Conservation (phyloP, 768 basidiomycete species). For the Pleurotus citrinopileatus region DNA sequence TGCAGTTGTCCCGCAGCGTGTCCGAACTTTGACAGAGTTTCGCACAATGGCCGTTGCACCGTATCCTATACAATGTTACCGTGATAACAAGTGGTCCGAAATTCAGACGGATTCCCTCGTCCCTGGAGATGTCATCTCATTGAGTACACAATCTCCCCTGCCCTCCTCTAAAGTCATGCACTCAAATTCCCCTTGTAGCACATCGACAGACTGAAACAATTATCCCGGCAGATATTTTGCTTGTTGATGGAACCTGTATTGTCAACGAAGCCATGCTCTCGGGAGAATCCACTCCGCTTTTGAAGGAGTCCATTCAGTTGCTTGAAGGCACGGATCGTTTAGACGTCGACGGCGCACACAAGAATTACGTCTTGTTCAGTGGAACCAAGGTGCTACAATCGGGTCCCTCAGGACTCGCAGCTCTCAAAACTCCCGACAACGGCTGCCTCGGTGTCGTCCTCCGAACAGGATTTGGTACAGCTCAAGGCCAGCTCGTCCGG, state of each 20-base stretch:
- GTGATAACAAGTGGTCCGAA: conserved; percentile 77
- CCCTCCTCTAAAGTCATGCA: conserved; percentile 6
- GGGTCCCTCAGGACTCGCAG: conserved; percentile 34
- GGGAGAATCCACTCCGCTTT: conserved; percentile 93
- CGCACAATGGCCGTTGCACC: conserved; percentile 95
- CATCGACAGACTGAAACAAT: conserved; percentile 78
- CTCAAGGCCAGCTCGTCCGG: conserved; percentile 94
- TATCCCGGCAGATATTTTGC: conserved; percentile 89
- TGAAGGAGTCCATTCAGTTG: conserved; percentile 93
- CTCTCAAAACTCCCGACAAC: conserved; percentile 75
- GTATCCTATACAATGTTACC: conserved; percentile 79
- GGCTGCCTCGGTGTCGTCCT: conserved; percentile 93
- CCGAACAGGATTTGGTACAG: conserved; percentile 95
- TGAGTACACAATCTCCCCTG: conserved; percentile 36
- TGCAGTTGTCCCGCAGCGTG: conserved; percentile 57
- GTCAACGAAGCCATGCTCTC: conserved; percentile 99
- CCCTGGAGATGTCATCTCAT: conserved; percentile 89
- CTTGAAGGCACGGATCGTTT: conserved; percentile 71
- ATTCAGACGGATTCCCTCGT: conserved; percentile 85
- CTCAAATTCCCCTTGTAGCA: too few relatives aligned
- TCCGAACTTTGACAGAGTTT: conserved; percentile 91
- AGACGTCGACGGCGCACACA: conserved; percentile 85
- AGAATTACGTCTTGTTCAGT: conserved; percentile 87
- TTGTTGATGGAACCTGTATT: conserved; percentile 91
- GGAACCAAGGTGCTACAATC: conserved; percentile 98